These are phyloP conservation scores for Ilyonectria mors-panacis DNA, from an alignment of 2,329 filamentous ascomycete genomes.

Conservation along the genomic window DNA sequence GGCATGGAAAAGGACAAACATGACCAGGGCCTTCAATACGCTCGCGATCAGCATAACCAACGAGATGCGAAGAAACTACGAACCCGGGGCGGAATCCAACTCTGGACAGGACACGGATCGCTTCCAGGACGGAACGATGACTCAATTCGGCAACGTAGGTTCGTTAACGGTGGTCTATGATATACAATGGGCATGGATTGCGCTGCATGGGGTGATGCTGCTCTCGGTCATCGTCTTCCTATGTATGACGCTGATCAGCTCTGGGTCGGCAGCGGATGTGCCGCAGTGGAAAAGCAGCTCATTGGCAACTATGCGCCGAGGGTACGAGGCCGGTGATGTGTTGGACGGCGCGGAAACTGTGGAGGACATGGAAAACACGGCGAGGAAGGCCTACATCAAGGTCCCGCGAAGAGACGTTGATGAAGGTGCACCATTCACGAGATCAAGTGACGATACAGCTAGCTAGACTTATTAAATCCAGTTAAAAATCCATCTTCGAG, in stretches of 20 bases:
- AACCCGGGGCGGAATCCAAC: not conserved
- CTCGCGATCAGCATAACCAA: slow-evolving; percentile 31
- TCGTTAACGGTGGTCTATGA: slow-evolving; percentile 12
- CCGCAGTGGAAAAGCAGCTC: slow-evolving; percentile 17
- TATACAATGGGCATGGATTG: slow-evolving; percentile 25
- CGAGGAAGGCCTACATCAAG: slow-evolving; percentile 12
- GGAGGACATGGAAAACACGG: slow-evolving; percentile 20
- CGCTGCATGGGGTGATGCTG: slow-evolving; percentile 15
- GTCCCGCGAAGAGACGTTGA: not conserved
- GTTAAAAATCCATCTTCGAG: not conserved
- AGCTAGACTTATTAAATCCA: not conserved
- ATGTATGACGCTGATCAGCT: slow-evolving; percentile 8
- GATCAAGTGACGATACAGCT: not conserved
- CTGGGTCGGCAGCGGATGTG: not conserved
- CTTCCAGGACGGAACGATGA: slow-evolving; percentile 14
- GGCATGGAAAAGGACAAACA: slow-evolving; percentile 18
- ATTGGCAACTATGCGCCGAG: slow-evolving; percentile 22
- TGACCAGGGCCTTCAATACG: slow-evolving; percentile 22
- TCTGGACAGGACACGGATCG: slow-evolving; percentile 19
- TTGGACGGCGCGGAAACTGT: slow-evolving; percentile 14
- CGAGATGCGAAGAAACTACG: slow-evolving; percentile 25
- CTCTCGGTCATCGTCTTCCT: slow-evolving; percentile 7
- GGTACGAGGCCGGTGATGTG: slow-evolving; percentile 15
- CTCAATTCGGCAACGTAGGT: slow-evolving; percentile 16
- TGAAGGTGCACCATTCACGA: not conserved